Evolutionary conservation across 176 grass and related monocot genomes (phyloP).

Genomic region (Cymbopogon citratus): DNA sequence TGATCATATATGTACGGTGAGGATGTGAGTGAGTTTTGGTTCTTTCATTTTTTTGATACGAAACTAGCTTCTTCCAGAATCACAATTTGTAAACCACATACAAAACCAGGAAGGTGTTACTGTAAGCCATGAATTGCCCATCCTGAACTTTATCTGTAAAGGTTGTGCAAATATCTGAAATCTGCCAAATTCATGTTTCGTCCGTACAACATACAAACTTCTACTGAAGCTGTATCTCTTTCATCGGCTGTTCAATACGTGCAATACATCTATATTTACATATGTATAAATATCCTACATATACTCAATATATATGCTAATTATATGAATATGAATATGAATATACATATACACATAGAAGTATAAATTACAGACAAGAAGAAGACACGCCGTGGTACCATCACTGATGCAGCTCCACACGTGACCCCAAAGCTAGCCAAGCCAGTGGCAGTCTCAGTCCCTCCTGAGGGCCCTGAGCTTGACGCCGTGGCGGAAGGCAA

Average conservation of each 20-base stretch:
- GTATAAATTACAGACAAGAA: not conserved
- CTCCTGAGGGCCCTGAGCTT: slow-evolving; percentile 64
- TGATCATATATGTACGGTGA: not conserved
- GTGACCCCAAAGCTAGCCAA: not conserved
- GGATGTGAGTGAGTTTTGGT: not conserved
- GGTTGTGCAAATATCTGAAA: not conserved
- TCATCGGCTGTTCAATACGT: not conserved
- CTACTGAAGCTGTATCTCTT: not conserved
- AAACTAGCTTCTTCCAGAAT: slow-evolving; percentile 1
- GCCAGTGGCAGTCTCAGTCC: not conserved
- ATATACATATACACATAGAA: not conserved
- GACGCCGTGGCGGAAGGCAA: slow-evolving; percentile 77
- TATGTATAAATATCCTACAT: not conserved
- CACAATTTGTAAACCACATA: slow-evolving; percentile 27
- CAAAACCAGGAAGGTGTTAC: not conserved
- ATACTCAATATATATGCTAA: not conserved
- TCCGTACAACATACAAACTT: not conserved
- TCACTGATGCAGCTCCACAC: not conserved
- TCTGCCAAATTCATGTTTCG: not conserved
- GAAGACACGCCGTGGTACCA: not conserved
- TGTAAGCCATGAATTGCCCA: not conserved
- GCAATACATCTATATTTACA: not conserved
- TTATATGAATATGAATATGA: not conserved
- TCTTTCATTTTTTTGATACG: slow-evolving; percentile 26
- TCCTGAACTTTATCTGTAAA: slow-evolving; percentile 9